Conservation (phyloP, 306 rosid species). For the Erythrophleum fordii region DNA sequence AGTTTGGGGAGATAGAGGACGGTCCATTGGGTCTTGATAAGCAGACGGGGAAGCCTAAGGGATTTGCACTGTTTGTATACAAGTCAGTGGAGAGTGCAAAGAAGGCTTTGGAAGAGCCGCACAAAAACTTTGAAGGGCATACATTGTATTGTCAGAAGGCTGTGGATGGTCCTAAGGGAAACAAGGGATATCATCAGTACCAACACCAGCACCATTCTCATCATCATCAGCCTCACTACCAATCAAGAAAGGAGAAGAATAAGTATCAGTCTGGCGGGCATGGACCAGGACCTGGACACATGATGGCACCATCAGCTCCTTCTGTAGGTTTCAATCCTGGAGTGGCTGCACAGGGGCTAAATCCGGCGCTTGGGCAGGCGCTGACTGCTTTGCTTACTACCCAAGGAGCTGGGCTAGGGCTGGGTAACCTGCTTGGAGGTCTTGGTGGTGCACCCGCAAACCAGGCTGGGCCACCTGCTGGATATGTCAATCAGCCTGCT, state of each 20-base stretch:
- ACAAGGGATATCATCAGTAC: constrained; percentile 51
- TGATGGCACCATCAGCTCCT: constrained; percentile 71
- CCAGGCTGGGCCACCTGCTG: constrained; percentile 57
- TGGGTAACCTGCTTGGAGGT: constrained; percentile 72
- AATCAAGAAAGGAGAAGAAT: constrained; percentile 59
- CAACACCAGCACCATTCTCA: constrained; percentile 44
- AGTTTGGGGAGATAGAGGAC: constrained; percentile 57
- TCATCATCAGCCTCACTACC: constrained; percentile 54
- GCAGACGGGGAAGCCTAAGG: constrained; percentile 53
- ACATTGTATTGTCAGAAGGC: constrained; percentile 54
- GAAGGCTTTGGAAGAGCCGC: constrained; percentile 57
- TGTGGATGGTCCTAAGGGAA: constrained; percentile 63
- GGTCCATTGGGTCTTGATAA: constrained; percentile 56
- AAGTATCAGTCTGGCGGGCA: constrained; percentile 56
- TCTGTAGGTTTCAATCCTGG: constrained; percentile 59
- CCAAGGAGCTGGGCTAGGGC: constrained; percentile 73
- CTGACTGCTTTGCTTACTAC: constrained; percentile 62
- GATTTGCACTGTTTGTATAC: constrained; percentile 51
- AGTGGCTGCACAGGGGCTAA: constrained; percentile 52
- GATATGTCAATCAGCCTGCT: constrained; percentile 58
- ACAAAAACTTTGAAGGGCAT: constrained; percentile 49
- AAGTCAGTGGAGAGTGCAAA: constrained; percentile 41
- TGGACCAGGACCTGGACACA: constrained; percentile 37
- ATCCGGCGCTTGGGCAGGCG: constrained; percentile 70
- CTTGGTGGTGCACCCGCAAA: constrained; percentile 56